phyloP scores from a whole-genome alignment of 495 filamentous ascomycete genomes.

The Penicillium atrosanguineum region DNA sequence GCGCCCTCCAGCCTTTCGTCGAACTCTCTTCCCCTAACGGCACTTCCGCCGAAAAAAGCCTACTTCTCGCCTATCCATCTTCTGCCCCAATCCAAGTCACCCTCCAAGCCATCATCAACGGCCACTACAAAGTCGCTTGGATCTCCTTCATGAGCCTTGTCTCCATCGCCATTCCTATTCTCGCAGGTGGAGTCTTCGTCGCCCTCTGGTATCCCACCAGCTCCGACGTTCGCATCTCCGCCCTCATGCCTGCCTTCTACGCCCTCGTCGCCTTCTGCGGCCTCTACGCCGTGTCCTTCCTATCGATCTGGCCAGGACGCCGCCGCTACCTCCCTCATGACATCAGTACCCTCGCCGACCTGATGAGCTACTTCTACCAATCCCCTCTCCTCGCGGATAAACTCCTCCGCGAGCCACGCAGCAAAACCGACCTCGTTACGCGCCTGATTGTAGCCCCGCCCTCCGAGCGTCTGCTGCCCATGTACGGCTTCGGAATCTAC shows the following conservation, averaged over 20 bases:
- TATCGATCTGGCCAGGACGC: slow-evolving; percentile 55
- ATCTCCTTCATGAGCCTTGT: slow-evolving; percentile 63
- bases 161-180: slow-evolving; percentile 66
- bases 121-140: slow-evolving; percentile 69
- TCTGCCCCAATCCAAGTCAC: slow-evolving; percentile 63
- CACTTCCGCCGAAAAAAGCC: slow-evolving; percentile 60
- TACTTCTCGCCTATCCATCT: slow-evolving; percentile 72
- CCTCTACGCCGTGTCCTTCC: slow-evolving; percentile 63
- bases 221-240: slow-evolving; percentile 61
- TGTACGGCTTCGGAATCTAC: slow-evolving; percentile 63
- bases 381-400: slow-evolving; percentile 66
- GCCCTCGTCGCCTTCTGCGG: slow-evolving; percentile 63
- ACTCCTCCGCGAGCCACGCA: slow-evolving; percentile 58
- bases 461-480: slow-evolving; percentile 46
- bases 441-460: slow-evolving; percentile 51
- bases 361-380: slow-evolving; percentile 71
- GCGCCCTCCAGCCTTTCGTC: slow-evolving; percentile 73
- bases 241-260: slow-evolving; percentile 66
- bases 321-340: slow-evolving; percentile 66
- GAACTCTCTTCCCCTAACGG: slow-evolving; percentile 58
- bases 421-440: slow-evolving; percentile 61
- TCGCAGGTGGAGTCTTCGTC: slow-evolving; percentile 79
- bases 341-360: slow-evolving; percentile 67
- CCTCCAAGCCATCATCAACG: slow-evolving; percentile 57
- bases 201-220: slow-evolving; percentile 60